These are phyloP conservation scores for Tetraselmis chui DNA, from an alignment of 139 green algal genomes.

Conservation along the genomic window DNA sequence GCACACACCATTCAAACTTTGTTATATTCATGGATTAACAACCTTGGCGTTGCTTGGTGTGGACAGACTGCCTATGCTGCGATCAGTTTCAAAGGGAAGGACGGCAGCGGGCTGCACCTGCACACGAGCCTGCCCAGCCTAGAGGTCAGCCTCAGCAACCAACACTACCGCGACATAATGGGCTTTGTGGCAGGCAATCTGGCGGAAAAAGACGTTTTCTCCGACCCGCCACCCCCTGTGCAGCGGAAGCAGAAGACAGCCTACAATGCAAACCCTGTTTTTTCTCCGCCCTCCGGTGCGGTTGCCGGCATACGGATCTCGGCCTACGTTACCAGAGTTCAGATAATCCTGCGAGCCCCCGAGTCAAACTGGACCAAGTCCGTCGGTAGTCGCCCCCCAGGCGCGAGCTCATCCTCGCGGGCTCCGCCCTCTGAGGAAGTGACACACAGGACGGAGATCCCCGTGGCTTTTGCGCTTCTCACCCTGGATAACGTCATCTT, in stretches of 20 bases:
- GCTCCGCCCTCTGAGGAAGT: background rate
- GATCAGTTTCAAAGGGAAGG: background rate
- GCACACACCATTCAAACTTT: too few species aligned
- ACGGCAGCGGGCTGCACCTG: background rate
- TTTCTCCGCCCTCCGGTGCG: background rate
- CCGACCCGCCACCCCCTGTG: too few species aligned
- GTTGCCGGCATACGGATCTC: background rate
- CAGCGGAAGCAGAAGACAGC: background rate
- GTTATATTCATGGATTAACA: too few species aligned
- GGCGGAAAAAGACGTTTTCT: background rate
- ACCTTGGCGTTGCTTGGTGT: background rate
- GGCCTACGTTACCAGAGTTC: background rate
- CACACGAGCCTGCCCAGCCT: background rate
- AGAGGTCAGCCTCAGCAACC: background rate
- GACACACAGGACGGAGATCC: background rate
- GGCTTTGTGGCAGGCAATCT: background rate
- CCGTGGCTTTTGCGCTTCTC: background rate
- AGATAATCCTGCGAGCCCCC: background rate
- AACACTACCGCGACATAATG: background rate
- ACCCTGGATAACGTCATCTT: background rate
- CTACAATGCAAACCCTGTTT: background rate
- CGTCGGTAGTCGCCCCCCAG: too few species aligned
- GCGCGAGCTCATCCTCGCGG: background rate
- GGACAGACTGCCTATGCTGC: background rate
- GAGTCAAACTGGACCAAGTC: background rate